Conservation (phyloP, 306 rosid genomes). For the Delonix regia region DNA sequence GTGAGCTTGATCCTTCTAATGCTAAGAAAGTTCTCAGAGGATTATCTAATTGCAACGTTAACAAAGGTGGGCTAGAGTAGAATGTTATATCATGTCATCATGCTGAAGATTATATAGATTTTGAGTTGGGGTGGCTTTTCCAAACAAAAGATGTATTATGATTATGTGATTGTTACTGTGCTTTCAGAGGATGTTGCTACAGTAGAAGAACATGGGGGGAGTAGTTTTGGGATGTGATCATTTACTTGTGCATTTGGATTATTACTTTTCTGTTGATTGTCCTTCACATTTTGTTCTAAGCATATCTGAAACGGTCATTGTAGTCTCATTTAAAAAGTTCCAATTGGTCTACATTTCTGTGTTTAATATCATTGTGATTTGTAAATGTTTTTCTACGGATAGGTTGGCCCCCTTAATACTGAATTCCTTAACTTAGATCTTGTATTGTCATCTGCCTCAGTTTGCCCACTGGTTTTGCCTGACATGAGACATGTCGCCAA, state of each 20-base stretch:
- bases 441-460: slow-evolving; percentile 47
- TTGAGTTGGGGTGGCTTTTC: slow-evolving; percentile 25
- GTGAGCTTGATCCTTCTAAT: slow-evolving; percentile 74
- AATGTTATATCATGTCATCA: neutral
- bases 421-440: slow-evolving; percentile 25
- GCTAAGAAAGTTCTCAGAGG: slow-evolving; percentile 89
- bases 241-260: neutral
- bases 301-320: slow-evolving; percentile 3
- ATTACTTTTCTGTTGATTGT: neutral
- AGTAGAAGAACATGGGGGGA: neutral
- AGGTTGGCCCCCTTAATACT: slow-evolving; percentile 14
- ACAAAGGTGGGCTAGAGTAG: slow-evolving; percentile 55
- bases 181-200: neutral
- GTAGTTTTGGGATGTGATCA: neutral
- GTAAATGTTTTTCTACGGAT: slow-evolving; percentile 13
- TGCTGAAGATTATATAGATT: neutral
- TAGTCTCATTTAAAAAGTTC: neutral
- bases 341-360: slow-evolving; percentile 1
- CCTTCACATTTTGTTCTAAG: slow-evolving; percentile 1
- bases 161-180: neutral
- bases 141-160: neutral
- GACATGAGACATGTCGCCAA: slow-evolving; percentile 60
- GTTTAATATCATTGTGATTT: neutral
- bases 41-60: slow-evolving; percentile 85
- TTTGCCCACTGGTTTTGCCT: slow-evolving; percentile 85